These are phyloP conservation scores for Conringia planisiliqua DNA, from an alignment of 345 rosid genomes.

Conservation along the genomic window DNA sequence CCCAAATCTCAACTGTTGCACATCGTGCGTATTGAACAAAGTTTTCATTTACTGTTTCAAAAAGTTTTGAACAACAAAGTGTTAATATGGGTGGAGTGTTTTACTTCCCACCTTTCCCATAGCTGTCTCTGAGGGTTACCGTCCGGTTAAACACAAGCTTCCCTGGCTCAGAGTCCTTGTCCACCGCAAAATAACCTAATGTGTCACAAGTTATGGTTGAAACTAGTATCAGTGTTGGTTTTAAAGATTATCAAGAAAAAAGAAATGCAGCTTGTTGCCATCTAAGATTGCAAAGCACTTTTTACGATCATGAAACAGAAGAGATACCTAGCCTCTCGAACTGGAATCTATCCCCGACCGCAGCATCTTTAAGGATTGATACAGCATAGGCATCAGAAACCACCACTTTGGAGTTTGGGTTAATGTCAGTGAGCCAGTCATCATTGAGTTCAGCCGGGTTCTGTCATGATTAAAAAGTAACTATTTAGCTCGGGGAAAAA, in stretches of 20 bases:
- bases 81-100: background rate
- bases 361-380: conserved; percentile 54
- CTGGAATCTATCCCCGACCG: conserved; percentile 69
- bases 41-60: conserved; percentile 10
- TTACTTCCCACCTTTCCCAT: conserved; percentile 51
- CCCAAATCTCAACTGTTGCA: background rate
- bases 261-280: background rate
- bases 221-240: background rate
- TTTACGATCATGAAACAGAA: background rate
- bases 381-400: conserved; percentile 61
- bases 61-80: background rate
- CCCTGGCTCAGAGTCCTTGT: conserved; percentile 67
- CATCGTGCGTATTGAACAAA: conserved; percentile 13
- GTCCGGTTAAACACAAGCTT: conserved; percentile 85
- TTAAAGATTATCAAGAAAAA: background rate
- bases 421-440: conserved; percentile 79
- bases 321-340: conserved; percentile 85
- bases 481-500: background rate
- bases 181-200: conserved; percentile 77
- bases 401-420: conserved; percentile 61
- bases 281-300: background rate
- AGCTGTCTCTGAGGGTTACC: conserved; percentile 63
- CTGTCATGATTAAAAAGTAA: conserved; percentile 36
- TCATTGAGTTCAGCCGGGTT: conserved; percentile 74
- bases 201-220: conserved; percentile 19